A percentile compares a stretch with the other conserved stretches of the same genome.
phyloP scores from a whole-genome alignment of 2,329 filamentous ascomycete species.

The Juglanconis sp. region DNA sequence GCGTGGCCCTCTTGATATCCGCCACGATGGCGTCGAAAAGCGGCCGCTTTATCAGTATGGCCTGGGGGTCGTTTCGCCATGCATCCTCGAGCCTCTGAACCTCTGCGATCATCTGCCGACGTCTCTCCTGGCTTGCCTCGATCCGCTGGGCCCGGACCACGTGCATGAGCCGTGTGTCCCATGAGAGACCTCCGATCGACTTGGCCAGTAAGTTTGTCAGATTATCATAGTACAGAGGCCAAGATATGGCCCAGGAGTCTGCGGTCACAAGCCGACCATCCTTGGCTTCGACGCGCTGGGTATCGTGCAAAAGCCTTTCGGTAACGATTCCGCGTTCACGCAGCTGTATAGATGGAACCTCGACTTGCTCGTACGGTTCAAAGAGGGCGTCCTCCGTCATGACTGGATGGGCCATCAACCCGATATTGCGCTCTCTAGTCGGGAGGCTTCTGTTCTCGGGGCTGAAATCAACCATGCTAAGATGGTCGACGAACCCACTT shows the following conservation, averaged over 20 bases:
- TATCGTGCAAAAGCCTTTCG: background rate
- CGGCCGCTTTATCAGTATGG: background rate
- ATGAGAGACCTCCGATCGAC: background rate
- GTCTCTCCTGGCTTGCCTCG: background rate
- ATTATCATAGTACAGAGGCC: constrained; percentile 2
- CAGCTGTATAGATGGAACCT: constrained; percentile 4
- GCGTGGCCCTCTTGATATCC: background rate
- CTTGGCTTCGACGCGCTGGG: background rate
- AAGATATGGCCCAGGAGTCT: background rate
- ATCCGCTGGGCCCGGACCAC: background rate
- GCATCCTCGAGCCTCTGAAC: background rate
- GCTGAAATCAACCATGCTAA: background rate
- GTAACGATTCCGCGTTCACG: background rate
- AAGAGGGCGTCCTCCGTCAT: background rate
- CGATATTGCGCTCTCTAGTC: background rate
- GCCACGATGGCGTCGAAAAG: background rate
- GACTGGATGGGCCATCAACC: background rate
- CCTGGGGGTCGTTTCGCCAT: background rate
- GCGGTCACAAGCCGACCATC: background rate
- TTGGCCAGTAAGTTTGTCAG: background rate
- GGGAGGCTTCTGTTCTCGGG: background rate
- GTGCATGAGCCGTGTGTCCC: constrained; percentile 2
- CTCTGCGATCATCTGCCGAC: background rate
- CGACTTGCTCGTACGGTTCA: constrained; percentile 1
- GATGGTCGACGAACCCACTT: constrained; percentile 9